These are phyloP conservation scores for Phytophthora tubulina DNA, from an alignment of 352 stramenopile species.

Conservation along the genomic window DNA sequence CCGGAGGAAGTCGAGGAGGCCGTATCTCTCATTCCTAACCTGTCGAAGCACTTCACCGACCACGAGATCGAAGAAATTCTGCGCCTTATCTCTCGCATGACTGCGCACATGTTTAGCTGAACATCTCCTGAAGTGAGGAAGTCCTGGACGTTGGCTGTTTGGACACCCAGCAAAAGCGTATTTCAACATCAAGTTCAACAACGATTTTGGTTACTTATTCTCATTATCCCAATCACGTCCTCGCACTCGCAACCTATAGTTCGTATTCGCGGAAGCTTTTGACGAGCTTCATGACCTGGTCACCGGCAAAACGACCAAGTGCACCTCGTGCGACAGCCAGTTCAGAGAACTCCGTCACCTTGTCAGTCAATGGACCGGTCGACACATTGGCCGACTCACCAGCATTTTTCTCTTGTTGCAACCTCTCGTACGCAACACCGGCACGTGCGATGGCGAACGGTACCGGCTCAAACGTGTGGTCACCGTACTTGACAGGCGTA, in stretches of 20 bases:
- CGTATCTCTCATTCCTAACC: constrained; percentile 80
- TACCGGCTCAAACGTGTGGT: constrained; percentile 90
- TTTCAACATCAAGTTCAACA: constrained; percentile 21
- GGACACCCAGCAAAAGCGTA: constrained; percentile 7
- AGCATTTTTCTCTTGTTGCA: constrained; percentile 35
- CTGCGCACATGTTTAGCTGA: constrained; percentile 75
- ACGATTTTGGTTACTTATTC: constrained; percentile 24
- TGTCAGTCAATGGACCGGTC: constrained; percentile 52
- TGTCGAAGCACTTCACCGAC: constrained; percentile 84
- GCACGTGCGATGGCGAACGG: constrained; percentile 80
- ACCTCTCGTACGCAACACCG: constrained; percentile 43
- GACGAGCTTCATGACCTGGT: constrained; percentile 88
- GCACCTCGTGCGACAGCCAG: constrained; percentile 69
- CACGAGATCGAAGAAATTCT: constrained; percentile 90
- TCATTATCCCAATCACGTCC: constrained; percentile 15
- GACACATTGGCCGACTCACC: constrained; percentile 3
- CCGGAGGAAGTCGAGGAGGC: constrained; percentile 87
- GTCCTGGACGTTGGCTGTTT: neutral
- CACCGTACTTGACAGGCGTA: constrained; percentile 86
- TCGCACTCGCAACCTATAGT: constrained; percentile 37
- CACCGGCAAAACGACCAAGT: constrained; percentile 83
- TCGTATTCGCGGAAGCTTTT: constrained; percentile 74
- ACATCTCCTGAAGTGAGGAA: neutral
- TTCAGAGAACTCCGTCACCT: constrained; percentile 73
- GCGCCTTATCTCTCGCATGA: constrained; percentile 74